A percentile compares a stretch with the other conserved stretches of the same genome.
phyloP scores from a whole-genome alignment of 2,329 filamentous ascomycete species.

The Fusarium sacchari region DNA sequence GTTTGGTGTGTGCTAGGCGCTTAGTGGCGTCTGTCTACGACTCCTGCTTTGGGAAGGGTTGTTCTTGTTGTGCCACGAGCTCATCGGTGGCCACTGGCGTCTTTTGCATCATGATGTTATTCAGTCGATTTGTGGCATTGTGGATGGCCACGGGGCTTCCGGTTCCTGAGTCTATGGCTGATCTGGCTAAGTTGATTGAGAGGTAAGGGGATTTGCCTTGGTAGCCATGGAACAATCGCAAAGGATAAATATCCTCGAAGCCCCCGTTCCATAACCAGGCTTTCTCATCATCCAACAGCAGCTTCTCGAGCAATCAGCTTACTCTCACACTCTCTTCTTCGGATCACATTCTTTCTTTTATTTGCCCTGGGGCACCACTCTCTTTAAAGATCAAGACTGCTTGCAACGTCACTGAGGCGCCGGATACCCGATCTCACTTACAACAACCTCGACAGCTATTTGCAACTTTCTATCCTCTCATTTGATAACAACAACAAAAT shows the following conservation, averaged over 20 bases:
- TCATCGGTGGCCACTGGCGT: slow-evolving; percentile 5
- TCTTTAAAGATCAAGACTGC: slow-evolving; percentile 32
- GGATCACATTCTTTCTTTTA: slow-evolving; percentile 16
- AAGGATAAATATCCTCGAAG: slow-evolving; percentile 39
- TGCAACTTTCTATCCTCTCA: slow-evolving; percentile 28
- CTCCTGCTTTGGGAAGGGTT: slow-evolving; percentile 8
- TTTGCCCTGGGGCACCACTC: slow-evolving; percentile 31
- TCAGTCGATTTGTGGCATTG: slow-evolving; percentile 12
- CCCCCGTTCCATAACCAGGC: background rate
- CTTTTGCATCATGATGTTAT: background rate
- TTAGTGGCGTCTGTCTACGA: slow-evolving; percentile 35
- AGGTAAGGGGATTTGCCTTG: background rate
- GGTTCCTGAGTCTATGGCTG: slow-evolving; percentile 9
- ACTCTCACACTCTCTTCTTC: slow-evolving; percentile 35
- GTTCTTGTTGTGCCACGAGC: background rate
- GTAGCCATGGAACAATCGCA: background rate
- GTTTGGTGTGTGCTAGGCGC: slow-evolving; percentile 4
- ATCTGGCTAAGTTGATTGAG: slow-evolving; percentile 7
- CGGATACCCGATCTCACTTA: background rate
- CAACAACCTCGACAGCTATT: slow-evolving; percentile 11
- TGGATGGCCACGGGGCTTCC: slow-evolving; percentile 30
- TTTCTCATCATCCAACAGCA: slow-evolving; percentile 33
- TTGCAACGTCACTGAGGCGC: slow-evolving; percentile 18
- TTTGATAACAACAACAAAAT: slow-evolving; percentile 17
- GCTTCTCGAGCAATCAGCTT: slow-evolving; percentile 37